phyloP scores from a whole-genome alignment of 2,329 filamentous ascomycete genomes.

The Diaporthe vaccinii region DNA sequence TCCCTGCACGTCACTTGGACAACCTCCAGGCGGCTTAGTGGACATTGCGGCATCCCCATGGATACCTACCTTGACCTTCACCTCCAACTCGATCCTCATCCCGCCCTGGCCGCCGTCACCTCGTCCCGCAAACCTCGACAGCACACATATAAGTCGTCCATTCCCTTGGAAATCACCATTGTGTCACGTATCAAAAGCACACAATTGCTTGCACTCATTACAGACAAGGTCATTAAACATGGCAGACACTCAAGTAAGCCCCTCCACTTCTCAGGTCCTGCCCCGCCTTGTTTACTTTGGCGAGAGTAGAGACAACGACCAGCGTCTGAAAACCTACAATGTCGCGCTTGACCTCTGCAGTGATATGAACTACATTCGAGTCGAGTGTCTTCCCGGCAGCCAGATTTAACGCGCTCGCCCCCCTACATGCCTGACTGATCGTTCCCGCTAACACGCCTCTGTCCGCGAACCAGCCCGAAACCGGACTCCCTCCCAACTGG shows the following conservation, averaged over 20 bases:
- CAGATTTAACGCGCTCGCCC: background rate
- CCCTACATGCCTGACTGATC: background rate
- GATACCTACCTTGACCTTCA: constrained; percentile 18
- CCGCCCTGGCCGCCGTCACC: background rate
- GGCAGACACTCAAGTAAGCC: constrained; percentile 41
- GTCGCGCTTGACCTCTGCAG: background rate
- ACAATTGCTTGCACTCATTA: constrained; percentile 8
- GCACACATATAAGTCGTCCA: constrained; percentile 16
- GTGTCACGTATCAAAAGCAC: background rate
- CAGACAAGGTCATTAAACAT: constrained; percentile 24
- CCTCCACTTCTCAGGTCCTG: background rate
- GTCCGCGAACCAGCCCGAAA: constrained; percentile 67
- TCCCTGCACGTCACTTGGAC: constrained; percentile 40
- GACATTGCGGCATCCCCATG: constrained; percentile 14
- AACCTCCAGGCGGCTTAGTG: constrained; percentile 30
- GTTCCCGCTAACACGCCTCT: constrained; percentile 20
- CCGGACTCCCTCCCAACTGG: constrained; percentile 88
- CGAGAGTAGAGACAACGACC: background rate
- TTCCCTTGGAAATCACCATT: background rate
- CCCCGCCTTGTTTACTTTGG: constrained; percentile 27
- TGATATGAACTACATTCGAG: background rate
- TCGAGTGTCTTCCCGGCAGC: background rate
- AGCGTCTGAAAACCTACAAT: background rate
- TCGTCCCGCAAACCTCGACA: constrained; percentile 7
- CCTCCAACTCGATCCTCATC: constrained; percentile 11